These are phyloP conservation scores for Coriaria nepalensis DNA, from an alignment of 306 rosid species.

Conservation along the genomic window DNA sequence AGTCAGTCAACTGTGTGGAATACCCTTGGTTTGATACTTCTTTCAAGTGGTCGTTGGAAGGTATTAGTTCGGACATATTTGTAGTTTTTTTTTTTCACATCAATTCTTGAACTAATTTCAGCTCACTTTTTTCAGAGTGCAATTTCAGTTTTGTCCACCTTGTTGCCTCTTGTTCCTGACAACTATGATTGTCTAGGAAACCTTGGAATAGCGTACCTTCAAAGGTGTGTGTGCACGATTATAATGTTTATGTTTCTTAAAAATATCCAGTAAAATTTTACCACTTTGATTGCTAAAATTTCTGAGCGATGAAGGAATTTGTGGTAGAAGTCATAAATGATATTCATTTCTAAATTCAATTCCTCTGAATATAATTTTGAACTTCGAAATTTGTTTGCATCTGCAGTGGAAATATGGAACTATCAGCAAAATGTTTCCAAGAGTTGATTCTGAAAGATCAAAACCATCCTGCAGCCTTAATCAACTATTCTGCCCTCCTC, in stretches of 20 bases:
- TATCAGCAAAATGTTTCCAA: conserved; percentile 72
- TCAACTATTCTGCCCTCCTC: conserved; percentile 74
- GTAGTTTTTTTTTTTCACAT: conserved; percentile 9
- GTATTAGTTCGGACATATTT: conserved; percentile 22
- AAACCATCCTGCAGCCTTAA: conserved; percentile 84
- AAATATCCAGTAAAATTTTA: too few relatives aligned
- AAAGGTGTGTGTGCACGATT: conserved; percentile 57
- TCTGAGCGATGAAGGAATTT: too few relatives aligned
- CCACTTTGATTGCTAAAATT: too few relatives aligned
- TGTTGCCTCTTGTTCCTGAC: conserved; percentile 61
- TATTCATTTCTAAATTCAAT: too few relatives aligned
- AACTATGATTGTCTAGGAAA: conserved; percentile 84
- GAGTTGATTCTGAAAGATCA: conserved; percentile 82
- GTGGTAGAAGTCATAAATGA: too few relatives aligned
- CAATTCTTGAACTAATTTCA: conserved; percentile 20
- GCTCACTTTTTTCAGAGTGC: conserved; percentile 49
- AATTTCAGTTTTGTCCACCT: conserved; percentile 57
- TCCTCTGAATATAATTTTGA: conserved; percentile 3
- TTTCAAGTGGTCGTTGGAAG: conserved; percentile 75
- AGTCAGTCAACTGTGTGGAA: conserved; percentile 93
- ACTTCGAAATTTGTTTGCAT: conserved; percentile 14
- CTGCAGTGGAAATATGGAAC: conserved; percentile 88
- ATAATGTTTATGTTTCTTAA: too few relatives aligned
- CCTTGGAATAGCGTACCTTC: conserved; percentile 91
- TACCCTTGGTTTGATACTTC: conserved; percentile 74